phyloP scores from a whole-genome alignment of 768 basidiomycete species.

The Lentinula raphanica region DNA sequence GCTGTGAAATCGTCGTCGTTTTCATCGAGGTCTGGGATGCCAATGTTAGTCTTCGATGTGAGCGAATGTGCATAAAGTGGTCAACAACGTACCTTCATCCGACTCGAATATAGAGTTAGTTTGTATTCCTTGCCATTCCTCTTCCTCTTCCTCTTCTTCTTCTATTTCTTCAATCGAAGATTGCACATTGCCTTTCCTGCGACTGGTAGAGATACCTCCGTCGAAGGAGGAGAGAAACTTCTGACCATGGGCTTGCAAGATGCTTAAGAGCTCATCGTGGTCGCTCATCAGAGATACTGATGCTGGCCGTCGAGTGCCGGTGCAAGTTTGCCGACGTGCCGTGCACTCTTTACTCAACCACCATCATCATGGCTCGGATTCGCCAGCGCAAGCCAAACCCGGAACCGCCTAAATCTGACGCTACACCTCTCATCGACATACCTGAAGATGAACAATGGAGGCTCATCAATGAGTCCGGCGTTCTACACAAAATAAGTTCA shows the following conservation, averaged over 20 bases:
- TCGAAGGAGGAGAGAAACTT: slow-evolving; percentile 41
- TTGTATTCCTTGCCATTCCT: slow-evolving; percentile 39
- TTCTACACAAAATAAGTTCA: slow-evolving; percentile 36
- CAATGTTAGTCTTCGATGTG: not conserved
- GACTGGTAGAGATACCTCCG: slow-evolving; percentile 13
- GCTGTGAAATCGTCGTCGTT: slow-evolving; percentile 42
- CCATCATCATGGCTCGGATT: not conserved
- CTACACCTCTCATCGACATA: slow-evolving; percentile 39
- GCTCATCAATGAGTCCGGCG: slow-evolving; percentile 60
- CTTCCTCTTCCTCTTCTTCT: slow-evolving; percentile 34
- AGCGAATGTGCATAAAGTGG: not conserved
- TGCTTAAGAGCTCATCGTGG: slow-evolving; percentile 30
- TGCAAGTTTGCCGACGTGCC: no score
- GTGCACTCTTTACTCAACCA: not conserved
- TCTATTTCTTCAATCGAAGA: slow-evolving; percentile 18
- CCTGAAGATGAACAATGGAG: slow-evolving; percentile 78
- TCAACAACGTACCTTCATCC: slow-evolving; percentile 7
- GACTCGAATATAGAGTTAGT: slow-evolving; percentile 18
- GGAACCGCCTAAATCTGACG: not conserved
- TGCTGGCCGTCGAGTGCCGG: not conserved
- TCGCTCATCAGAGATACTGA: slow-evolving; percentile 20
- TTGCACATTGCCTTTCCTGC: no score
- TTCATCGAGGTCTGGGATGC: slow-evolving; percentile 31
- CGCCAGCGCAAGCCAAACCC: not conserved
- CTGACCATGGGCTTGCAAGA: slow-evolving; percentile 44